Base-by-base conservation (phyloP, 306 rosid genomes). In the Ochetophila trinervis region DNA sequence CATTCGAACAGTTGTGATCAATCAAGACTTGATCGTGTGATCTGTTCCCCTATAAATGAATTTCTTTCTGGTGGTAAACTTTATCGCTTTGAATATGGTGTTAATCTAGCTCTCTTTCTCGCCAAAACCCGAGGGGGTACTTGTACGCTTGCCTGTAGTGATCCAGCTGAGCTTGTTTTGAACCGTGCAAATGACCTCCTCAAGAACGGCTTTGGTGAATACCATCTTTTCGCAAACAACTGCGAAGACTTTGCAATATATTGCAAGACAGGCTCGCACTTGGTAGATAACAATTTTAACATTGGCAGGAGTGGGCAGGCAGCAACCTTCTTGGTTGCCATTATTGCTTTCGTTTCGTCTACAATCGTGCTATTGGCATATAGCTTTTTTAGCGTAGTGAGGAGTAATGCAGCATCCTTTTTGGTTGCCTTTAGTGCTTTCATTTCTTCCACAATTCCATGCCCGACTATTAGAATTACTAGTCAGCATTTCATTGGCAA, bases 221-320 rank as follows among this genome's bases (percentile, higher is more conserved):
- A 80, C 61, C 3, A 80, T 55, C 44, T 82, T 16, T 78, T 80
- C 73, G 74, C 70, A 70, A 86, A 84, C 66, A 89, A 89, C 68
- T 84, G 90, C 49, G 88, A 89, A 68, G 81, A 84, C 70, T 89
- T 86, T 49, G 88, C 92, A 6, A 74, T 84, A 52, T 89, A 89
- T 74, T 86, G 88, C 78, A 89, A 89, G 68, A 89, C 90, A 3
- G 88, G 87, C 0, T 59, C 86, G 80, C 84, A 27, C 32, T 27
- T 27, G 32, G 32, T 27, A 27, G 32, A 27, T 27, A 27, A 27
- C 32, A 27, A 27, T 27, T 27, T 27, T 27, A 27, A 4, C 32
- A 27, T 27, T 27, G 32, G 32, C 4, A 27, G 32, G 32, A 27
- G 32, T 27, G 32, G 32, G 32, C 32, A 27, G 32, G 32, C 32